These are phyloP conservation scores for Caryopteris hybrid DNA, from an alignment of 305 asterid genomes.

Conservation along the genomic window DNA sequence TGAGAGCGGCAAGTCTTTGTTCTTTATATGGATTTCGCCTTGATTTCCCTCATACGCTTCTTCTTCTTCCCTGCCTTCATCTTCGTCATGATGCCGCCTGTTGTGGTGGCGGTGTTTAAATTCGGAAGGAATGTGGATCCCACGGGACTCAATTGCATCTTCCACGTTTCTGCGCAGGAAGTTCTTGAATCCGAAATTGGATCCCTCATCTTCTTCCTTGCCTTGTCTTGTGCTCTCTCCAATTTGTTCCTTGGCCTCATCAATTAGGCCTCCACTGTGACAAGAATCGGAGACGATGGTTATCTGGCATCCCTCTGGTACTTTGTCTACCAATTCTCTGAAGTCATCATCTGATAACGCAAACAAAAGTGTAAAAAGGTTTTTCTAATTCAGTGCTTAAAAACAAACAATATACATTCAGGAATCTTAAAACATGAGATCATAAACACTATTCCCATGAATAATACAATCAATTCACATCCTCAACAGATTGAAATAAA, in stretches of 20 bases:
- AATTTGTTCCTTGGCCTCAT: slow-evolving; percentile 89
- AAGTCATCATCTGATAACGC: slow-evolving; percentile 77
- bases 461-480: background rate
- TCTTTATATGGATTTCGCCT: slow-evolving; percentile 31
- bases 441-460: background rate
- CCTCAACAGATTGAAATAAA: background rate
- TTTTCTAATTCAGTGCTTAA: background rate
- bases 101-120: slow-evolving; percentile 25
- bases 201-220: slow-evolving; percentile 34
- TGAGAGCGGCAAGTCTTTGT: slow-evolving; percentile 70
- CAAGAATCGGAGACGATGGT: slow-evolving; percentile 93
- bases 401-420: background rate
- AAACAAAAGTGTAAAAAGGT: background rate
- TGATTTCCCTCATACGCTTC: slow-evolving; percentile 25
- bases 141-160: slow-evolving; percentile 77
- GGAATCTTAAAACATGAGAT: background rate
- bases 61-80: slow-evolving; percentile 34
- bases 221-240: slow-evolving; percentile 65
- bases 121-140: slow-evolving; percentile 51
- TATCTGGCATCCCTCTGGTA: slow-evolving; percentile 73
- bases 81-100: slow-evolving; percentile 20
- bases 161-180: slow-evolving; percentile 58
- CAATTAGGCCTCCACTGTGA: slow-evolving; percentile 95
- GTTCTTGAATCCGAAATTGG: slow-evolving; percentile 62
- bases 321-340: slow-evolving; percentile 80